Conservation (phyloP, 352 stramenopile genomes). For the Globisporangium cederbergense region DNA sequence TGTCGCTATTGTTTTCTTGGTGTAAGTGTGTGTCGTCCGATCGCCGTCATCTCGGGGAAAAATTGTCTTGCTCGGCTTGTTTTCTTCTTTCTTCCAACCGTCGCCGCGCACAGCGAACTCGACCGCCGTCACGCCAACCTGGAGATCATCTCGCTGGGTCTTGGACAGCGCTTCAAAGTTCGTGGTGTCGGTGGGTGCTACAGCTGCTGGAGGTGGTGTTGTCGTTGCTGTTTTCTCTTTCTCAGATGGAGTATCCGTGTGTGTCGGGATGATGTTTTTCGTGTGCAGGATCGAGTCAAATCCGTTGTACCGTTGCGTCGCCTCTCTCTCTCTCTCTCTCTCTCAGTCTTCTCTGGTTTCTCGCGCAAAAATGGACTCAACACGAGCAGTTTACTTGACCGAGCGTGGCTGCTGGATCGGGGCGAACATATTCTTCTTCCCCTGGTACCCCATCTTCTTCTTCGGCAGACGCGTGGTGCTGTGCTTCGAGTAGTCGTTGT, state of each 20-base stretch:
- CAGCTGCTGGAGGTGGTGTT: background rate
- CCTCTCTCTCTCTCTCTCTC: background rate
- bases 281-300: slow-evolving; percentile 19
- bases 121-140: slow-evolving; percentile 1
- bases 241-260: slow-evolving; percentile 26
- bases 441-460: slow-evolving; percentile 39
- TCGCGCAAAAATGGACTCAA: slow-evolving; percentile 1
- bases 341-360: background rate
- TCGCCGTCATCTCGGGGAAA: slow-evolving; percentile 5
- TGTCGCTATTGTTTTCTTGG: slow-evolving; percentile 11
- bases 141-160: background rate
- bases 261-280: slow-evolving; percentile 15
- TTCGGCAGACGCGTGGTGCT: slow-evolving; percentile 24
- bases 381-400: slow-evolving; percentile 41
- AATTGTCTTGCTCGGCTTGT: slow-evolving; percentile 6
- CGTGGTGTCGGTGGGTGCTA: background rate
- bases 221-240: background rate
- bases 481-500: slow-evolving; percentile 34
- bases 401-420: slow-evolving; percentile 65
- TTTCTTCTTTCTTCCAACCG: slow-evolving; percentile 10
- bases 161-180: background rate
- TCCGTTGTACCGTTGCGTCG: slow-evolving; percentile 8
- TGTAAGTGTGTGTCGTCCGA: slow-evolving; percentile 1
- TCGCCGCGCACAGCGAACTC: background rate
- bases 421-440: slow-evolving; percentile 45